Conservation (phyloP, 768 basidiomycete species). For the Pulveroboletus ravenelii region DNA sequence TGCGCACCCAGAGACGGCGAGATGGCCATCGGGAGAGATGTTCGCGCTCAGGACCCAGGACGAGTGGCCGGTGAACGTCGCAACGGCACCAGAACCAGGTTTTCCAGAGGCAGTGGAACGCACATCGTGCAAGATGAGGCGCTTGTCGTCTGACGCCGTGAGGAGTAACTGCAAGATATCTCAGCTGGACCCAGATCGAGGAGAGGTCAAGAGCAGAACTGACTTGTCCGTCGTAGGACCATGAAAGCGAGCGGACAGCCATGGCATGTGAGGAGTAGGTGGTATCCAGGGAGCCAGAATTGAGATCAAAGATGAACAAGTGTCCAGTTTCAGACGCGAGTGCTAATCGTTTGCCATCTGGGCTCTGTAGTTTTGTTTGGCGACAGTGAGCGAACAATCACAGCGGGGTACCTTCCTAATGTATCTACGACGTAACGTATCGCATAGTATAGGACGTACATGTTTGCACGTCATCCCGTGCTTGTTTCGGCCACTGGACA, state of each 20-base stretch:
- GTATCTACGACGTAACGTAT: background rate
- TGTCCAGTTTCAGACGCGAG: conserved; percentile 85
- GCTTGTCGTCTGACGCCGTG: conserved; percentile 90
- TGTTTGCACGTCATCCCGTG: conserved; percentile 74
- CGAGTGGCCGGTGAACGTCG: conserved; percentile 81
- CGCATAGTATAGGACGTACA: conserved; percentile 39
- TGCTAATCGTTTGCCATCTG: conserved; percentile 79
- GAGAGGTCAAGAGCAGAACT: conserved; percentile 19
- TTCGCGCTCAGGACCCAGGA: conserved; percentile 88
- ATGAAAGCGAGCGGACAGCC: conserved; percentile 80
- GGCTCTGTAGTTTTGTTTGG: conserved; percentile 52
- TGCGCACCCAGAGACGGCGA: conserved; percentile 75
- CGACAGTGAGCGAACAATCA: conserved; percentile 1
- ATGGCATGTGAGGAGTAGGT: conserved; percentile 88
- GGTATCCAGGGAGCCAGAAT: conserved; percentile 55
- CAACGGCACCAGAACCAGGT: conserved; percentile 71
- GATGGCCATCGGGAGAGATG: conserved; percentile 74
- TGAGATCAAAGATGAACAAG: conserved; percentile 80
- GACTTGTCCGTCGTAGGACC: conserved; percentile 88
- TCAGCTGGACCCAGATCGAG: background rate
- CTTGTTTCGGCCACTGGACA: conserved; percentile 67
- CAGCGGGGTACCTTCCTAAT: background rate
- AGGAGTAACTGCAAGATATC: conserved; percentile 60
- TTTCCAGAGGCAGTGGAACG: conserved; percentile 58
- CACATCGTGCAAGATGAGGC: conserved; percentile 86